Conservation (phyloP, 208 protist species). For the Crithidia fasciculata region DNA sequence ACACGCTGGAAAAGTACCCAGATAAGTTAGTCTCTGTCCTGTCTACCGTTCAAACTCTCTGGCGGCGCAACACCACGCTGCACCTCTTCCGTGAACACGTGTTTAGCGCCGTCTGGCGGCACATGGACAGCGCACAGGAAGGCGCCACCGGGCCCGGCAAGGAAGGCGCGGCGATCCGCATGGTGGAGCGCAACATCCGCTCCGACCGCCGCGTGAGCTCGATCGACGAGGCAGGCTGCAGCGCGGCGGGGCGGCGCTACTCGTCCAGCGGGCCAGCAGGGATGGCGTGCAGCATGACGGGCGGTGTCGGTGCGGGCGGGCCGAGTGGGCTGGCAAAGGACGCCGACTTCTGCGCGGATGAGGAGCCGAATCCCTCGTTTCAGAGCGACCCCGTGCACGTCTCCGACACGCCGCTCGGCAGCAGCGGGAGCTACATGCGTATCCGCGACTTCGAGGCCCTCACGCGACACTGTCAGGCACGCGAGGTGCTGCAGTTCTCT, state of each 20-base stretch:
- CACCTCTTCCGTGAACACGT: slow-evolving; percentile 47
- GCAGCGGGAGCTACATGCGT: slow-evolving; percentile 48
- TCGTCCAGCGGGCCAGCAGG: neutral
- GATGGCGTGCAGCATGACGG: neutral
- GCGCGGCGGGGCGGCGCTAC: neutral
- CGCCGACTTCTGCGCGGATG: slow-evolving; percentile 11
- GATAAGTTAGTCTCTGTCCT: slow-evolving; percentile 15
- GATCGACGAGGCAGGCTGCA: neutral
- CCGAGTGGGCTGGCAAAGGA: neutral
- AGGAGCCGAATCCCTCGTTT: slow-evolving; percentile 19
- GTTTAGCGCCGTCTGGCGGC: slow-evolving; percentile 49
- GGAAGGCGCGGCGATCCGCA: slow-evolving; percentile 17
- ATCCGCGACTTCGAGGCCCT: slow-evolving; percentile 46
- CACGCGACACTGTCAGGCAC: slow-evolving; percentile 31
- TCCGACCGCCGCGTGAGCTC: slow-evolving; percentile 15
- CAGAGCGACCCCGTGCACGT: slow-evolving; percentile 23
- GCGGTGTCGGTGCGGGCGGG: neutral
- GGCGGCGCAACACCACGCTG: slow-evolving; percentile 39
- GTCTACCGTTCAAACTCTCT: slow-evolving; percentile 46
- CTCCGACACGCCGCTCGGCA: slow-evolving; percentile 10
- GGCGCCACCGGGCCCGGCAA: slow-evolving; percentile 11
- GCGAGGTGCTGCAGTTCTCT: slow-evolving; percentile 45
- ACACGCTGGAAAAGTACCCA: slow-evolving; percentile 22
- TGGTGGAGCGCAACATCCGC: slow-evolving; percentile 21
- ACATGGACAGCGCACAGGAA: slow-evolving; percentile 52